Conservation (phyloP, 768 basidiomycete genomes). For the Serendipita vermifera region DNA sequence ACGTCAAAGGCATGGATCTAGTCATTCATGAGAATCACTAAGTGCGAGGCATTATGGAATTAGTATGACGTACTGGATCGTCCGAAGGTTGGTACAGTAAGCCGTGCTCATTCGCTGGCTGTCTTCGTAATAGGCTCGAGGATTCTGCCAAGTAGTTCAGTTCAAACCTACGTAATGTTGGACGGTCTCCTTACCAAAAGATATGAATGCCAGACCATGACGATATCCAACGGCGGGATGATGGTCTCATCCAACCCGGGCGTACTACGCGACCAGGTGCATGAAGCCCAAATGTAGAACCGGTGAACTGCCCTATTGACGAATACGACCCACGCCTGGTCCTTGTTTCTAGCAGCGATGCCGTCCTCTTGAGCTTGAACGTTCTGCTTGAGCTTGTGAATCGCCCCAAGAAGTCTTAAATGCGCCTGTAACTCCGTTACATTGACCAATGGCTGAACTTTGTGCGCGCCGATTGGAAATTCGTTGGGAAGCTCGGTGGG, state of each 20-base stretch:
- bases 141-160: not conserved
- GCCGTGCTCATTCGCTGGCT: not conserved
- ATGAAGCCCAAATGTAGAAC: not conserved
- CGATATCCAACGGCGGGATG: constrained; percentile 13
- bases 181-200: constrained; percentile 11
- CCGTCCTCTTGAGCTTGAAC: not conserved
- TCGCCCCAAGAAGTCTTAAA: constrained; percentile 3
- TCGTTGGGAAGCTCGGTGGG: not conserved
- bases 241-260: not conserved
- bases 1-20: not conserved
- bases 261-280: not conserved
- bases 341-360: not conserved
- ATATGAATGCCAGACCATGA: constrained; percentile 18
- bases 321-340: constrained; percentile 7
- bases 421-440: constrained; percentile 4
- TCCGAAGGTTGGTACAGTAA: not conserved
- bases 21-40: not conserved
- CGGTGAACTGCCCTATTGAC: constrained; percentile 3
- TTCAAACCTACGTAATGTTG: not conserved
- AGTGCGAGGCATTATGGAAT: too few relatives aligned
- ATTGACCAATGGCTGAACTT: not conserved
- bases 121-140: not conserved
- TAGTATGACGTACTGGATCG: not conserved
- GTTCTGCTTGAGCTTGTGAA: constrained; percentile 5
- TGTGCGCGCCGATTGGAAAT: not conserved